Evolutionary conservation across 768 basidiomycete species (phyloP).

Genomic region (Kwoniella europaea): DNA sequence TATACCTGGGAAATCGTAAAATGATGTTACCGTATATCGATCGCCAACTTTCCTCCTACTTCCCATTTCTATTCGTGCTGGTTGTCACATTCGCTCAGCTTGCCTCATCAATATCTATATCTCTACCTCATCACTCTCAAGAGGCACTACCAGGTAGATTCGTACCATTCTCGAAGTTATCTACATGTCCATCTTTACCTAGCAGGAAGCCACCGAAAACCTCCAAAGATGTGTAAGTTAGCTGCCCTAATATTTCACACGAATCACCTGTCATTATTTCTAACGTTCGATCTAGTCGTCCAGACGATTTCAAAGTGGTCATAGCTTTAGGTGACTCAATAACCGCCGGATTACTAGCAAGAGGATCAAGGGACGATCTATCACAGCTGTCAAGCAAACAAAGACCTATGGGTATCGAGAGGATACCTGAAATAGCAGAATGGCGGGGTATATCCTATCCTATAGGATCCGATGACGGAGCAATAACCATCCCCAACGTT

Average conservation of each 20-base stretch:
- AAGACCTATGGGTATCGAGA: background rate
- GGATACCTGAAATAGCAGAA: constrained; percentile 30
- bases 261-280: too few relatives aligned
- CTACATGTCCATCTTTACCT: constrained; percentile 30
- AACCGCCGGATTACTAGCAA: constrained; percentile 55
- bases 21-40: background rate
- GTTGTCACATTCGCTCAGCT: background rate
- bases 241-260: background rate
- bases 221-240: constrained; percentile 44
- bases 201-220: constrained; percentile 15
- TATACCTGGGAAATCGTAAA: too few relatives aligned
- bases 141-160: constrained; percentile 6
- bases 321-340: constrained; percentile 59
- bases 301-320: constrained; percentile 56
- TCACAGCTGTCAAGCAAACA: background rate
- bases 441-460: constrained; percentile 46
- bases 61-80: too few relatives aligned
- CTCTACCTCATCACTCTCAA: background rate
- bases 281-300: constrained; percentile 36
- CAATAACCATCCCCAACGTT: constrained; percentile 40
- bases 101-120: background rate
- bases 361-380: constrained; percentile 23
- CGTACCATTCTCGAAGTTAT: constrained; percentile 35
- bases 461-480: constrained; percentile 32
- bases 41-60: background rate